A percentile compares a stretch with the other conserved stretches of the same genome.
Evolutionary conservation across 148 eudicot species (phyloP).

Genomic region (Fallopia convolvulus): DNA sequence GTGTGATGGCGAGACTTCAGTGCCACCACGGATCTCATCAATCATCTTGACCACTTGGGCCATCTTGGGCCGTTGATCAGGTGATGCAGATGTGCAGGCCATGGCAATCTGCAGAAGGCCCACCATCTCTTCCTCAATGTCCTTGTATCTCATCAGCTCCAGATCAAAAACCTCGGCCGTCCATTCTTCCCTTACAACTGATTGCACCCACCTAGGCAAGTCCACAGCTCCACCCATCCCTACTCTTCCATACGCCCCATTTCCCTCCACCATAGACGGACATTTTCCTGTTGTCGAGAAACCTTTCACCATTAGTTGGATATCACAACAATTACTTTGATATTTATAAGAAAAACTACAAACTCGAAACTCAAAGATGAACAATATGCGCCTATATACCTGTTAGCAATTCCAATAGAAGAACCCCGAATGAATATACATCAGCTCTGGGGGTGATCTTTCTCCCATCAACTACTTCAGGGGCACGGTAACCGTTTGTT

Average conservation of each 20-base stretch:
- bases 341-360: too few species aligned
- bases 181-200: constrained; percentile 93
- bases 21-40: constrained; percentile 53
- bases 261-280: constrained; percentile 16
- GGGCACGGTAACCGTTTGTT: constrained; percentile 59
- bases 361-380: background rate
- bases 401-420: constrained; percentile 67
- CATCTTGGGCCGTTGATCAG: constrained; percentile 91
- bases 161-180: constrained; percentile 89
- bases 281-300: constrained; percentile 12
- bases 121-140: constrained; percentile 89
- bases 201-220: constrained; percentile 73
- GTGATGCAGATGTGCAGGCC: constrained; percentile 64
- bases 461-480: constrained; percentile 59
- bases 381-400: constrained; percentile 18
- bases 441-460: constrained; percentile 77
- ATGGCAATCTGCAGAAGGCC: constrained; percentile 85
- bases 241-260: constrained; percentile 13
- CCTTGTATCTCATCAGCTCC: constrained; percentile 86
- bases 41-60: constrained; percentile 67
- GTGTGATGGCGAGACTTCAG: constrained; percentile 4
- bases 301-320: background rate
- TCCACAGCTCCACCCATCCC: constrained; percentile 29
- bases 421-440: constrained; percentile 81
- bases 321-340: background rate